These are phyloP conservation scores for Endotrypanum monterogeii DNA, from an alignment of 208 protist species.

Conservation along the genomic window DNA sequence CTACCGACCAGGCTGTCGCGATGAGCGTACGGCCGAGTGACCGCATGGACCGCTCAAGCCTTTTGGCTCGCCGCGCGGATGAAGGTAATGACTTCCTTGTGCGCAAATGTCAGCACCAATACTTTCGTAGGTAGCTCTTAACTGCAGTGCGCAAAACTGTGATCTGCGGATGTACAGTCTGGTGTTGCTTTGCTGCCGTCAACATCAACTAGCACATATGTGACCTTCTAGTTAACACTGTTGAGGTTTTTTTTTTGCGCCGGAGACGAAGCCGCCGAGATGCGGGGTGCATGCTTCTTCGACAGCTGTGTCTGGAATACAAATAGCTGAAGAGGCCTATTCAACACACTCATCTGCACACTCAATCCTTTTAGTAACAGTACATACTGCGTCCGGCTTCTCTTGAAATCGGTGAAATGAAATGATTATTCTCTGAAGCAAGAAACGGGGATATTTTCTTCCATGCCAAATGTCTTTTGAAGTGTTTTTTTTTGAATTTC, in stretches of 20 bases:
- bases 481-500: not conserved
- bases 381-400: slow-evolving; percentile 6
- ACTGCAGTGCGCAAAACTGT: slow-evolving; percentile 38
- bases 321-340: slow-evolving; percentile 42
- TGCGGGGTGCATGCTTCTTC: slow-evolving; percentile 33
- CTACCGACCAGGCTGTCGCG: slow-evolving; percentile 79
- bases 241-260: slow-evolving; percentile 28
- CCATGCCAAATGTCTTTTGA: slow-evolving; percentile 25
- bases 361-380: slow-evolving; percentile 19
- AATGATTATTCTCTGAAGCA: too few relatives aligned
- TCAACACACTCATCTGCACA: slow-evolving; percentile 20
- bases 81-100: slow-evolving; percentile 34
- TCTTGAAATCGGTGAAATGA: too few relatives aligned
- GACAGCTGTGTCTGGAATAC: slow-evolving; percentile 33
- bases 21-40: slow-evolving; percentile 76
- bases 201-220: slow-evolving; percentile 39
- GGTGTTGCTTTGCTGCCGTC: slow-evolving; percentile 38
- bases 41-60: slow-evolving; percentile 71
- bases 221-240: slow-evolving; percentile 25
- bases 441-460: too few relatives aligned
- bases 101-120: slow-evolving; percentile 43
- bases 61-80: slow-evolving; percentile 60
- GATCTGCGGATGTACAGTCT: slow-evolving; percentile 17
- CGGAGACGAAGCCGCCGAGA: slow-evolving; percentile 34
- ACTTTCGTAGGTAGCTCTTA: slow-evolving; percentile 72